These are phyloP conservation scores for Wickerhamomyces hampshirensis DNA, from an alignment of 805 yeast species.

Conservation along the genomic window DNA sequence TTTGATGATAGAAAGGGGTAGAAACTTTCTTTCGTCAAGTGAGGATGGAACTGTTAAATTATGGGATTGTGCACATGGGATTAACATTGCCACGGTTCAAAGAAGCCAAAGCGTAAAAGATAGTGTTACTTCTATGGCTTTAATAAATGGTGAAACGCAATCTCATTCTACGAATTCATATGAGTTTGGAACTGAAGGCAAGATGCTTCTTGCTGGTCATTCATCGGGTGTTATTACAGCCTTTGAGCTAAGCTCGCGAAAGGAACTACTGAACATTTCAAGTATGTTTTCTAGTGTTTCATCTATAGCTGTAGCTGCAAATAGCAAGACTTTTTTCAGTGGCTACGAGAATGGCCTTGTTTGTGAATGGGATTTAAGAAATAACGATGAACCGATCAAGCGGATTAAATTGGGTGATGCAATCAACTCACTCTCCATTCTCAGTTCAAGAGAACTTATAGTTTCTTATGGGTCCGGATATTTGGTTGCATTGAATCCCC, in stretches of 20 bases:
- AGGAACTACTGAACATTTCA: conserved; percentile 22
- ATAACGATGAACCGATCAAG: conserved; percentile 6
- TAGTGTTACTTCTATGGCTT: conserved; percentile 28
- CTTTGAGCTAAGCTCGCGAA: conserved; percentile 33
- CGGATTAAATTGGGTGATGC: conserved; percentile 2
- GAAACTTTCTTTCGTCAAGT: conserved; percentile 57
- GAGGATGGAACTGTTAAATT: conserved; percentile 51
- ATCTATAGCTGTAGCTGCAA: neutral
- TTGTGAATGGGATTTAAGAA: conserved; percentile 38
- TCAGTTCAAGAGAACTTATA: neutral
- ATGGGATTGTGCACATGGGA: conserved; percentile 69
- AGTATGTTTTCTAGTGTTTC: conserved; percentile 20
- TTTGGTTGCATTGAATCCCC: neutral
- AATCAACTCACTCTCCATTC: conserved; percentile 11
- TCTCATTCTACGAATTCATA: conserved; percentile 27
- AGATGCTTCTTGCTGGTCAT: conserved; percentile 39
- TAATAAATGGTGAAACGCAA: conserved; percentile 1
- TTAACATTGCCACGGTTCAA: conserved; percentile 34
- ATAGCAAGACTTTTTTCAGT: conserved; percentile 18
- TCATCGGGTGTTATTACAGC: conserved; percentile 32
- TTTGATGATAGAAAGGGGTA: conserved; percentile 55
- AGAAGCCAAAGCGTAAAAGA: conserved; percentile 33
- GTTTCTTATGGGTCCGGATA: conserved; percentile 9
- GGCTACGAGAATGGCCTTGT: conserved; percentile 34
- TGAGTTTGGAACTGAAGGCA: conserved; percentile 48